Conservation (phyloP, 192 early-diverging fungal species). For the Cetraspora pellucida region DNA sequence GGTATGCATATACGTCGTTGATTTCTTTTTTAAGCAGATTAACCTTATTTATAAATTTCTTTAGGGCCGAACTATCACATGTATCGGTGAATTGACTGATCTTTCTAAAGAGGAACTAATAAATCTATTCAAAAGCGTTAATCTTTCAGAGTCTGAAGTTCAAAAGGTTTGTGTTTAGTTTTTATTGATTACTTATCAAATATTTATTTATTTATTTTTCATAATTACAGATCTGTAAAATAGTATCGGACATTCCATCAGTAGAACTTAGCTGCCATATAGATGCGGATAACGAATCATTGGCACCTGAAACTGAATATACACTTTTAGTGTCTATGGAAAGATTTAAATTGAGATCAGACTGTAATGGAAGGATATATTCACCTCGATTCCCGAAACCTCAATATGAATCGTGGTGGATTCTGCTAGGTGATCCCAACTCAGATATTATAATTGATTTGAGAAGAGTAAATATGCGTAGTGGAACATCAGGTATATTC, state of each 20-base stretch:
- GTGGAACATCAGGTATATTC: slow-evolving; percentile 24
- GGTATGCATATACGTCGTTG: slow-evolving; percentile 29
- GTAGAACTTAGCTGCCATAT: slow-evolving; percentile 49
- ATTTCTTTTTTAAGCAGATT: not conserved
- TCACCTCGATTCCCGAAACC: slow-evolving; percentile 87
- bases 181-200: not conserved
- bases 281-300: slow-evolving; percentile 50
- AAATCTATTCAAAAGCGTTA: slow-evolving; percentile 32
- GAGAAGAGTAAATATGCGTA: slow-evolving; percentile 76
- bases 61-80: slow-evolving; percentile 35
- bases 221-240: slow-evolving; percentile 44
- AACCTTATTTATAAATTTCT: not conserved
- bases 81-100: slow-evolving; percentile 44
- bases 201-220: not conserved
- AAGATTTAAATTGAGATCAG: slow-evolving; percentile 19
- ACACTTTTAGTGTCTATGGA: slow-evolving; percentile 34
- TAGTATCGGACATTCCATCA: slow-evolving; percentile 49
- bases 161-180: slow-evolving; percentile 2
- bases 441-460: slow-evolving; percentile 74
- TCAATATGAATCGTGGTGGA: slow-evolving; percentile 95
- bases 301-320: slow-evolving; percentile 43
- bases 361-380: slow-evolving; percentile 64
- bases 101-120: slow-evolving; percentile 31
- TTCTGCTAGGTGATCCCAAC: slow-evolving; percentile 70
- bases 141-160: not conserved